Percentiles rank a stretch among this genome's conserved stretches.
These are phyloP conservation scores for Yamadazyma sp. DNA, from an alignment of 1,139 yeast species.

Conservation along the genomic window DNA sequence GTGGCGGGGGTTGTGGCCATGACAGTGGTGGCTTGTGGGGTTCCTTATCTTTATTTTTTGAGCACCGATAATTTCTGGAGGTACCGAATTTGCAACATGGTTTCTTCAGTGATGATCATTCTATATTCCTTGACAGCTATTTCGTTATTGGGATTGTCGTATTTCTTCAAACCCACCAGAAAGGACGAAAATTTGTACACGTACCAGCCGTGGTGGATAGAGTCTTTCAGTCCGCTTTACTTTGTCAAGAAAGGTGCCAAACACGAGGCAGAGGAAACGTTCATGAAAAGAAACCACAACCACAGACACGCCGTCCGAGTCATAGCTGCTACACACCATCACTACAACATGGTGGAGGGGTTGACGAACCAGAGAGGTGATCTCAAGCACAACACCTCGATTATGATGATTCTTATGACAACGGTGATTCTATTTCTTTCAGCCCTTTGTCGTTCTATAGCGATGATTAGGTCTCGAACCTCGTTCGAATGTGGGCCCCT, in stretches of 20 bases:
- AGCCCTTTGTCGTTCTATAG: constrained; percentile 57
- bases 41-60: constrained; percentile 63
- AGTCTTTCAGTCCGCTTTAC: constrained; percentile 55
- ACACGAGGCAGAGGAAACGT: constrained; percentile 48
- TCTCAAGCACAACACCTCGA: constrained; percentile 49
- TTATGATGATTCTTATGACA: constrained; percentile 48
- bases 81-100: constrained; percentile 59
- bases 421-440: constrained; percentile 57
- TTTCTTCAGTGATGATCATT: constrained; percentile 56
- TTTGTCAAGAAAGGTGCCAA: constrained; percentile 53
- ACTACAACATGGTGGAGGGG: constrained; percentile 44
- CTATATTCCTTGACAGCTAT: constrained; percentile 59
- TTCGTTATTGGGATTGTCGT: constrained; percentile 51
- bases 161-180: constrained; percentile 54
- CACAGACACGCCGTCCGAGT: constrained; percentile 53
- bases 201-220: constrained; percentile 81
- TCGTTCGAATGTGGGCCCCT: constrained; percentile 23
- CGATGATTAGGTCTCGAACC: constrained; percentile 41
- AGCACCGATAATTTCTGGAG: constrained; percentile 41
- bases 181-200: constrained; percentile 56
- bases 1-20: constrained; percentile 61
- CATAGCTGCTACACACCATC: constrained; percentile 48
- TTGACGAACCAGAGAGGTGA: constrained; percentile 44
- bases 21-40: constrained; percentile 65
- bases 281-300: constrained; percentile 48